Percentiles rank a stretch among this genome's conserved stretches.
These are phyloP conservation scores for Debaryomyces tyrocola DNA, from an alignment of 805 yeast genomes.

Conservation along the genomic window DNA sequence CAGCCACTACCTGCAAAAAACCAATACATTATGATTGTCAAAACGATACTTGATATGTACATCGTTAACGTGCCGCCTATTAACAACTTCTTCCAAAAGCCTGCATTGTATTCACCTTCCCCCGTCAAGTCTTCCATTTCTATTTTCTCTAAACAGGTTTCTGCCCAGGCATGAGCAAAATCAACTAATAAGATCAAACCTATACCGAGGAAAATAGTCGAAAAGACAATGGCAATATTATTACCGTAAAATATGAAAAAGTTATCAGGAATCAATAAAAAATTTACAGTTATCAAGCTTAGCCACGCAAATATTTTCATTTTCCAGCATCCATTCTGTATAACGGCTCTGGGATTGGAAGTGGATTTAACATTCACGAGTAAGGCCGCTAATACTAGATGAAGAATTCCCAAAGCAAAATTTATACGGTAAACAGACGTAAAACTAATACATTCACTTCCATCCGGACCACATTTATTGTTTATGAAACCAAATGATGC, in stretches of 20 bases:
- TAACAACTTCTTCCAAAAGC: slow-evolving; percentile 76
- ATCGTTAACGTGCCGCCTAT: slow-evolving; percentile 85
- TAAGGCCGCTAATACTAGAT: slow-evolving; percentile 64
- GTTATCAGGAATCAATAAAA: slow-evolving; percentile 74
- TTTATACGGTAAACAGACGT: slow-evolving; percentile 92
- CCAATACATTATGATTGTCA: slow-evolving; percentile 78
- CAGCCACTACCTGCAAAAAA: slow-evolving; percentile 83
- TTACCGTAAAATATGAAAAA: slow-evolving; percentile 92
- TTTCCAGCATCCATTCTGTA: slow-evolving; percentile 94
- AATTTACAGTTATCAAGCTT: slow-evolving; percentile 57
- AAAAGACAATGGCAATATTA: slow-evolving; percentile 79
- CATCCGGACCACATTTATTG: slow-evolving; percentile 67
- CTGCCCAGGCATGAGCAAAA: slow-evolving; percentile 99
- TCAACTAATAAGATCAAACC: slow-evolving; percentile 91
- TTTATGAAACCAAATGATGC: slow-evolving; percentile 69
- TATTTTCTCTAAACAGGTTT: slow-evolving; percentile 85
- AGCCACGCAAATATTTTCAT: slow-evolving; percentile 65
- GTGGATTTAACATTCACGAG: slow-evolving; percentile 77
- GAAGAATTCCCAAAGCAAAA: slow-evolving; percentile 82
- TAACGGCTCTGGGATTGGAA: slow-evolving; percentile 68
- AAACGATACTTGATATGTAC: slow-evolving; percentile 71
- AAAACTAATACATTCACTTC: slow-evolving; percentile 81
- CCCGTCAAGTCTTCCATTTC: slow-evolving; percentile 68
- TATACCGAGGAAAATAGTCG: slow-evolving; percentile 81
- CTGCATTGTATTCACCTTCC: slow-evolving; percentile 47